Evolutionary conservation across 73 alveolate genomes (phyloP), one percentile per base, ranked within the genome.

Genomic region (Uronychia setigera): DNA sequence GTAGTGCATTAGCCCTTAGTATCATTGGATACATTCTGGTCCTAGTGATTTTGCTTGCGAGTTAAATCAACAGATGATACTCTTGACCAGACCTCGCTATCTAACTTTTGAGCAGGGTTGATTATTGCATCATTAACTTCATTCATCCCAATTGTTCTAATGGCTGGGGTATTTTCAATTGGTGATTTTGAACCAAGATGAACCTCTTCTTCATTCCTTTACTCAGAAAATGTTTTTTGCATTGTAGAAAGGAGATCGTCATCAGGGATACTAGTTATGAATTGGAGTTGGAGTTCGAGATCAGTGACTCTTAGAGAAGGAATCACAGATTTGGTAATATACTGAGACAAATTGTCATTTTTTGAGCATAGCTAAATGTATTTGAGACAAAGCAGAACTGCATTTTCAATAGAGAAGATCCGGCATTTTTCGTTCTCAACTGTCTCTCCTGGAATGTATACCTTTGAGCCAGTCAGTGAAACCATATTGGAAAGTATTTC

Each of bases 381-480:
- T 19, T 46, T 46, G n/a, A 46, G 67, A 11, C n/a, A 5, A 46
- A 46, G 67, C n/a, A 67, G 26, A 5, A 26, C 32, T 67, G 32
- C 79, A 30, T 67, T 67, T 1, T 67, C 79, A 67, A 67, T 67
- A 26, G 34, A 1, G 14, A 1, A 25, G 29, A 26, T 25, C 26
- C 86, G 32, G 0, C 29, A 19, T 26, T 59, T 25, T 27, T 77
- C 86, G 28, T 58, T 85, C 28, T 85, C 91, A 29, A 35, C 19
- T 1, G 91, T 85, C 31, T 85, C 91, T 33, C 91, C 91, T 5
- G 91, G 91, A 30, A 85, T 85, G 32, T 85, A 85, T 1, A 83
- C 60, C 33, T 83, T 83, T 46, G 67, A 46, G 19, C n/a, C 19
- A 5, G 67, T 46, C n/a, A 46, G 67, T 11, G 67, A 46, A 11